Conservation (phyloP, 306 rosid genomes). For the Prunus mira region DNA sequence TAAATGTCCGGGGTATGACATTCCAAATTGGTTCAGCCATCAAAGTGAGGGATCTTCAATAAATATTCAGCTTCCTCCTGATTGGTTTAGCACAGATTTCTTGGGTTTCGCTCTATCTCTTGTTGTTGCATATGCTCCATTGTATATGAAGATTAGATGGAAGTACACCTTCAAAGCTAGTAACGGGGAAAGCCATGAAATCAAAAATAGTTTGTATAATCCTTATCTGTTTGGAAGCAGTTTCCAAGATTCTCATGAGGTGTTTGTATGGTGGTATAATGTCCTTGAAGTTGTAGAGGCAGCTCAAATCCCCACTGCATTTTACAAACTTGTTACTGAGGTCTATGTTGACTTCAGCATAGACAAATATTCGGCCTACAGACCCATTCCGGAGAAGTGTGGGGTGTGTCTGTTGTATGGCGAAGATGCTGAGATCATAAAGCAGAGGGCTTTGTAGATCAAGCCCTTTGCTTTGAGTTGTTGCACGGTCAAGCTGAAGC, state of each 20-base stretch:
- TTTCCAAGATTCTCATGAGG: too few species aligned
- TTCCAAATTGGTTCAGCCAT: constrained; percentile 19
- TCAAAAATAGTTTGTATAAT: too few species aligned
- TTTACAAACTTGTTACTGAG: too few species aligned
- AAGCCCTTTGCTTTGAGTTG: too few species aligned
- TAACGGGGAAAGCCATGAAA: neutral
- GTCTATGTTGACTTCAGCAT: neutral
- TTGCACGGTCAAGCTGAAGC: too few species aligned
- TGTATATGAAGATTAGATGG: neutral
- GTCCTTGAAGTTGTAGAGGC: too few species aligned
- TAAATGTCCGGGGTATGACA: neutral
- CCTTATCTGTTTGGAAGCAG: too few species aligned
- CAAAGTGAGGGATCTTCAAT: constrained; percentile 13
- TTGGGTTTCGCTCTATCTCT: constrained; percentile 22
- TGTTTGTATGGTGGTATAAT: too few species aligned
- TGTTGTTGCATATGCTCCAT: neutral
- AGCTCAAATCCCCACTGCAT: too few species aligned
- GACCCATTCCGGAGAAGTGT: neutral
- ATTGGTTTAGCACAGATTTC: constrained; percentile 11
- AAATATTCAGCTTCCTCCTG: neutral
- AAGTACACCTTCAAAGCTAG: neutral
- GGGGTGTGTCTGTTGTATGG: neutral
- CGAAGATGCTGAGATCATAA: too few species aligned
- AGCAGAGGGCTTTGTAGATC: too few species aligned
- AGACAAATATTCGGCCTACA: too few species aligned